Evolutionary conservation across 768 basidiomycete genomes (phyloP).

Genomic region (Lyophyllum semitale): DNA sequence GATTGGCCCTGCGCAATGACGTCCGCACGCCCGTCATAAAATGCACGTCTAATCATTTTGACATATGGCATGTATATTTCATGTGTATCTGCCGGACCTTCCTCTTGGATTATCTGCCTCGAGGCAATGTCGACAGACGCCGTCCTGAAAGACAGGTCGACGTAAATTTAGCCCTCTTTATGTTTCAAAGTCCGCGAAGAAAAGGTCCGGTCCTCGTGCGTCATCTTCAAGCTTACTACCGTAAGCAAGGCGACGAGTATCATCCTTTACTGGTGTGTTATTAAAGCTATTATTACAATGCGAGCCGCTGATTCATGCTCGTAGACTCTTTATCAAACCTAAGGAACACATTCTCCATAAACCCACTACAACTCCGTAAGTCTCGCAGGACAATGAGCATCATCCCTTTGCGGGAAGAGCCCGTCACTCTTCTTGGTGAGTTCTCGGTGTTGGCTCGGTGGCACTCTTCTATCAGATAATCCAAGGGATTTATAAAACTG

Average conservation of each 20-base stretch:
- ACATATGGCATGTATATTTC: background rate
- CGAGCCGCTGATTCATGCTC: background rate
- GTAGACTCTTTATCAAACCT: background rate
- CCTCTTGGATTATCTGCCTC: background rate
- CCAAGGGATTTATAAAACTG: too few species aligned
- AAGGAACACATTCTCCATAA: background rate
- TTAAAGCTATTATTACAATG: background rate
- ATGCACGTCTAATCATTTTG: background rate
- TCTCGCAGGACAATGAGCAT: too few species aligned
- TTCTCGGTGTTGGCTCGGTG: background rate
- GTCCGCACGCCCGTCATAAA: background rate
- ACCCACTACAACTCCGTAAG: background rate
- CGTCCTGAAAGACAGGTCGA: slow-evolving; percentile 3
- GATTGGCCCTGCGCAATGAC: background rate
- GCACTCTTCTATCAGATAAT: too few species aligned
- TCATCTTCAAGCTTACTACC: too few species aligned
- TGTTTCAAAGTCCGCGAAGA: slow-evolving; percentile 3
- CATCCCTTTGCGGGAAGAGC: background rate
- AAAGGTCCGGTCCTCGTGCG: background rate
- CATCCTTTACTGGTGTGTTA: slow-evolving; percentile 2
- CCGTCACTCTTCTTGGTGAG: background rate
- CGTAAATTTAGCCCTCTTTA: slow-evolving; percentile 1
- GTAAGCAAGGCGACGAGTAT: background rate
- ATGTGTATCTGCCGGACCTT: background rate
- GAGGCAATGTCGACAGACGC: background rate